Evolutionary conservation across 371 early-diverging fungal species (phyloP), one percentile per base, ranked within the genome.

Genomic region (Mucor irregularis): DNA sequence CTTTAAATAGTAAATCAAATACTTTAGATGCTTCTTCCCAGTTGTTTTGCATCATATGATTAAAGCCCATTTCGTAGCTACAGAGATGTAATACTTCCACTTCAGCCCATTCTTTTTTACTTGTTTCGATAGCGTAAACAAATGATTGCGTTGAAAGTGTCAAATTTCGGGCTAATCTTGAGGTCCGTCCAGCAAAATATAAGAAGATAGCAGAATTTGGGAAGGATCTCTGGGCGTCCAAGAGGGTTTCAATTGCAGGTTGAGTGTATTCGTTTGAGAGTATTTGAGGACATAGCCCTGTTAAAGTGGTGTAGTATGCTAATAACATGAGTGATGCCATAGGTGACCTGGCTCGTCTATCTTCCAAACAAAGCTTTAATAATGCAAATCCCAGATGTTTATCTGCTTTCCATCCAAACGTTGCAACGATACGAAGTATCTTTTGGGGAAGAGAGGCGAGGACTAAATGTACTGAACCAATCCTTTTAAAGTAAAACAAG

Each of bases 371-470:
- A 33, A 72, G 60, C n/a, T 81, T 73, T 22, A 84, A 58, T 24
- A 84, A 53, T 22, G 72, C 79, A 44, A 86, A 79, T 0, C 84
- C 86, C 28, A 84, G 58, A 25, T 77, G 68, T 48, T 78, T 76
- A 55, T 86, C 82, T 6, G 81, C 79, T 35, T 73, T 76, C 77
- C 81, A 83, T 1, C 82, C 82, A 42, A 86, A 76, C 0, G 75
- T 74, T 10, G 77, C 57, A 11, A 84, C 71, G 5, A 73, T 64
- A 2, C 71, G 67, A 1, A 80, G 68, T 22, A 84, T 69, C 49
- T 86, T 86, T 49, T 73, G 64, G 0, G 86, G 84, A 31, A 86
- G 64, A 8, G 77, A 72, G 1, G 84, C 81, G 26, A 86, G 58
- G 1, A 86, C 77, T 5, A 84, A 62, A 51, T 86, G 76, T 33